A percentile compares a stretch with the other conserved stretches of the same genome.
phyloP scores from a whole-genome alignment of 2,329 filamentous ascomycete species.

The Colletotrichum agaves region DNA sequence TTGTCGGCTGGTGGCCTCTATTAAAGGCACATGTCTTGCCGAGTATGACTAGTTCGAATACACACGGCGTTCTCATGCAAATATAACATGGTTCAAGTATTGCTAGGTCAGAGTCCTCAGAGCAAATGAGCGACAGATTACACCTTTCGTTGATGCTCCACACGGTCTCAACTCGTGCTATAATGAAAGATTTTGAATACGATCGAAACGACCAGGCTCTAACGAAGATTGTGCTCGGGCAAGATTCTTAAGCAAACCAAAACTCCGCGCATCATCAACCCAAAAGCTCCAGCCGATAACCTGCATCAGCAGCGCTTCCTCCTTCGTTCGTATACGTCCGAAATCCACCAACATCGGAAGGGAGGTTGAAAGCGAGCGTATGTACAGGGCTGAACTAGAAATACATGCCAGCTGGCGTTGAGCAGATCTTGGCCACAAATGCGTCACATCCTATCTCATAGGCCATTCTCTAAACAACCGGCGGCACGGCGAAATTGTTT shows the following conservation, averaged over 20 bases:
- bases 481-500: constrained; percentile 13
- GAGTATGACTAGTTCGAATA: too few species aligned
- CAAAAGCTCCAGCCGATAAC: constrained; percentile 3
- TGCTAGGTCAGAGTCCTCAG: too few species aligned
- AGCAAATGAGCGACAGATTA: too few species aligned
- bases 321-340: background rate
- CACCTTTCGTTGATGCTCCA: too few species aligned
- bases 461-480: background rate
- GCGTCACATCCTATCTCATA: background rate
- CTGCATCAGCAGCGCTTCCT: constrained; percentile 9
- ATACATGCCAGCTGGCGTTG: background rate
- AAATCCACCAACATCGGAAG: background rate
- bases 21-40: too few species aligned
- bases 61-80: too few species aligned
- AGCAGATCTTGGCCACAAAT: background rate
- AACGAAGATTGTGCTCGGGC: background rate
- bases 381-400: background rate
- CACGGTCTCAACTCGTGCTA: too few species aligned
- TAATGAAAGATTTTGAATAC: too few species aligned
- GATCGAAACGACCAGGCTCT: background rate
- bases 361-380: background rate
- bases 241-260: background rate
- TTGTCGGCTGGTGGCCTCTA: too few species aligned
- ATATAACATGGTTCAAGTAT: too few species aligned
- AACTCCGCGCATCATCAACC: background rate